Percentiles rank a stretch among this genome's conserved stretches.
Evolutionary conservation across 2,329 filamentous ascomycete species (phyloP).

Genomic region (Curvularia verruculosa): DNA sequence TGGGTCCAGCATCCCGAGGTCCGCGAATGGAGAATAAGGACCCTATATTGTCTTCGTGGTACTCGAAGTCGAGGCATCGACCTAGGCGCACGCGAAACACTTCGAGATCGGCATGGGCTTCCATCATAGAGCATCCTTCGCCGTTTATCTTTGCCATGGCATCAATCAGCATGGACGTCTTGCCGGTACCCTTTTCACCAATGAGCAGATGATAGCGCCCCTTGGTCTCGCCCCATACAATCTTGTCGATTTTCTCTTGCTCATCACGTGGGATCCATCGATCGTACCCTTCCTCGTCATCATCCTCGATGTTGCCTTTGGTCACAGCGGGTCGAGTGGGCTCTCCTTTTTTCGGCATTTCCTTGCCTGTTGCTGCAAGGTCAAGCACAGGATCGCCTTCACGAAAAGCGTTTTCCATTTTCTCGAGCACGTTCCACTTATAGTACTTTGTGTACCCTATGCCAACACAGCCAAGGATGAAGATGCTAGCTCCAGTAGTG

Average conservation of each 20-base stretch:
- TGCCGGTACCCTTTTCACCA: slow-evolving; percentile 95
- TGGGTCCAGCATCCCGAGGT: slow-evolving; percentile 85
- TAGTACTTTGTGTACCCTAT: slow-evolving; percentile 65
- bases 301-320: slow-evolving; percentile 18
- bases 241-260: slow-evolving; percentile 80
- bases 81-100: slow-evolving; percentile 93
- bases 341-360: slow-evolving; percentile 33
- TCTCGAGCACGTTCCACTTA: slow-evolving; percentile 87
- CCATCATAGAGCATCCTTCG: slow-evolving; percentile 90
- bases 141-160: slow-evolving; percentile 93
- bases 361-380: slow-evolving; percentile 55
- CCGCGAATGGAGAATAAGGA: slow-evolving; percentile 94
- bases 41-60: slow-evolving; percentile 96
- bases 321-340: slow-evolving; percentile 26
- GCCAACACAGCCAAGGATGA: slow-evolving; percentile 55
- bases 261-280: slow-evolving; percentile 87
- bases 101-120: slow-evolving; percentile 92
- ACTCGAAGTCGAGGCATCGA: slow-evolving; percentile 94
- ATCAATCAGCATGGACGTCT: slow-evolving; percentile 95
- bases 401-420: slow-evolving; percentile 90
- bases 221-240: slow-evolving; percentile 72
- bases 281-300: slow-evolving; percentile 61
- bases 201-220: slow-evolving; percentile 93
- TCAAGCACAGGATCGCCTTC: slow-evolving; percentile 90
- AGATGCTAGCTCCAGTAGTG: slow-evolving; percentile 59